Base-by-base conservation (phyloP, 257 asterid species). In the Solanum etuberosum region DNA sequence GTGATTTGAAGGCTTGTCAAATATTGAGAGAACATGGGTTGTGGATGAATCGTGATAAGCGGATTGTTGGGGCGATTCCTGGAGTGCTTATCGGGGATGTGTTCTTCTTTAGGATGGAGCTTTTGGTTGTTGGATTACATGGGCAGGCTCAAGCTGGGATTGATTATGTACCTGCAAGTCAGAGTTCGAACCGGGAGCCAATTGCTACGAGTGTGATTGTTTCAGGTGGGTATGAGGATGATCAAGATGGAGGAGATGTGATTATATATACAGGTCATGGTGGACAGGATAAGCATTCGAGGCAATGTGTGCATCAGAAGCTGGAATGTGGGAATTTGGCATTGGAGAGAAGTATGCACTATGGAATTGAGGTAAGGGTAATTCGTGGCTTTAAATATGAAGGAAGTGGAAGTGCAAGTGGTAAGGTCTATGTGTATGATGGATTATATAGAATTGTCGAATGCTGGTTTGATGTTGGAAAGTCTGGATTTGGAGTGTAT, bases 191-290 rank as follows among this genome's bases (percentile, higher is more conserved):
- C 54, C 94, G 97, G 9, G 98, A 95, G 90, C 99, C 99, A 1
- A 92, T 96, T 13, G 99, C 99, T 0, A 96, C 99, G 0, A 96
- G 99, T 89, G 90, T 96, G 25, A 94, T 96, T 27, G 96, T 95
- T 23, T 96, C 99, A 0, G 99, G 99, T 23, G 99, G 99, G 3
- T 96, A 96, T 9, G 99, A 96, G 86, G 99, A 96, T 68, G 98
- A 96, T 31, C 97, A 90, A 71, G 99, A 96, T 88, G 86, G 90
- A 0, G 99, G 99, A 23, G 98, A 94, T 61, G 98, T 91, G 89
- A 92, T 97, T 15, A 89, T 97, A 8, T 97, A 97, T 34, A 95
- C 99, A 0, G 98, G 99, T 34, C 99, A 97, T n/a, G 99, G 99
- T 37, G 99, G 99, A 23, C 99, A 94, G 92, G 98, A 94, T 84